Evolutionary conservation across 345 rosid species (phyloP), one percentile per base, ranked within the genome.

Genomic region (Camelina neglecta): DNA sequence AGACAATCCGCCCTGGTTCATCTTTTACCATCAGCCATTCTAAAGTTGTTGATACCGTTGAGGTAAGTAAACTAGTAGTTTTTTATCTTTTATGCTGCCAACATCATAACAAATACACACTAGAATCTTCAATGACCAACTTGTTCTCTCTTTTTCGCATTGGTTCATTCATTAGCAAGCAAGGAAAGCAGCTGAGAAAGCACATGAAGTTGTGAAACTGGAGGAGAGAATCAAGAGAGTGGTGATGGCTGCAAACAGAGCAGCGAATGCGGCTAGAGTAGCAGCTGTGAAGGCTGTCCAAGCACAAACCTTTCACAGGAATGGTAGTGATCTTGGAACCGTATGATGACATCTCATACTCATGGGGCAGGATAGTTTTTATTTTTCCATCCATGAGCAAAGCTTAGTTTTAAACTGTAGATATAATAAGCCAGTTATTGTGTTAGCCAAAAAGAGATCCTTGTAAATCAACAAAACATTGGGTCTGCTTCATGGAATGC

Each of bases 201-300:
- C 90, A 23, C 53, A 54, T 51, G 77, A 78, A 6, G 59, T 81
- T 5, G 84, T 76, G 66, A 83, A 69, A 80, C 60, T 84, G 51
- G 97, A 91, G 2, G 89, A 84, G 64, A 85, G 89, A 57, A 85
- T 89, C 54, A 85, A 84, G 65, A 87, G 74, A 81, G 87, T 82
- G 8, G 71, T 88, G 35, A 80, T 84, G 47, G 85, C 84, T 6
- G 91, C 95, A 45, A 91, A 89, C 44, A 88, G 81, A 79, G 86
- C 97, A 5, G 95, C 96, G 20, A 88, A 81, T 76, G 92, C 92
- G 8, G 93, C 96, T 9, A 84, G 96, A 79, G 92, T 88, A 41
- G 90, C 90, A 15, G 85, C 96, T 8, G 85, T 89, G 7, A 87
- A 87, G 71, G 90, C 89, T 45, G 88, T 86, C 48, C 96, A 89